A percentile compares a stretch with the other conserved stretches of the same genome.
Conservation (phyloP, 2,329 filamentous ascomycete genomes). For the Thielaviopsis euricoi region DNA sequence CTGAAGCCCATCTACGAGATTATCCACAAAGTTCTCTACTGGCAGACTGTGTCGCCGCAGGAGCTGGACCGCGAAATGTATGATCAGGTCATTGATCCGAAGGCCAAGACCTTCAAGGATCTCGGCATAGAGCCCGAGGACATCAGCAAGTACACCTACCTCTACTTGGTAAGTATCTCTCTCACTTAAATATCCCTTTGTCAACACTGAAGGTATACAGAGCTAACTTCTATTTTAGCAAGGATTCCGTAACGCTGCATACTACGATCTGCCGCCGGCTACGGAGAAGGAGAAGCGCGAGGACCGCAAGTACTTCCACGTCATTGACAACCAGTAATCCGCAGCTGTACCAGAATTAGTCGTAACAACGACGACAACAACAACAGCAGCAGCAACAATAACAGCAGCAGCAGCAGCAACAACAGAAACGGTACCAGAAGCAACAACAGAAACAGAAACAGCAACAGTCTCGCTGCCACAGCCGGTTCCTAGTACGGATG, state of each 20-base stretch:
- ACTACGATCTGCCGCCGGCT: constrained; percentile 85
- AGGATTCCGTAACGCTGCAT: constrained; percentile 74
- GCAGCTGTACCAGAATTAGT: background rate
- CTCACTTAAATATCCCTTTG: too few relatives aligned
- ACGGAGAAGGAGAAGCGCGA: constrained; percentile 89
- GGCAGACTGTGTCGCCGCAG: constrained; percentile 67
- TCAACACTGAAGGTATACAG: background rate
- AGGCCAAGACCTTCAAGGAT: constrained; percentile 90
- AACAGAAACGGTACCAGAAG: too few relatives aligned
- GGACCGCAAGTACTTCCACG: constrained; percentile 93
- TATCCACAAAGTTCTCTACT: constrained; percentile 77
- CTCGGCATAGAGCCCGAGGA: constrained; percentile 80
- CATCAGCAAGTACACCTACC: constrained; percentile 72
- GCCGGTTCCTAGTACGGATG: background rate
- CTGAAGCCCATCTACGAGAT: constrained; percentile 59
- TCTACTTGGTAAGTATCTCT: constrained; percentile 61
- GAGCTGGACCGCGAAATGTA: constrained; percentile 85
- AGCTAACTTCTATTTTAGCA: constrained; percentile 40
- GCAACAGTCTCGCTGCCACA: background rate
- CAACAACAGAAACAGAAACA: background rate
- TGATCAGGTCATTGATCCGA: constrained; percentile 78
- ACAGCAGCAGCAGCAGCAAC: background rate
- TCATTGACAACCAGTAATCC: constrained; percentile 66
- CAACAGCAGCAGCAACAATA: background rate
- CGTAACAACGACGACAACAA: background rate